These are phyloP conservation scores for Eimeria acervulina DNA, from an alignment of 169 alveolate species.

Conservation along the genomic window DNA sequence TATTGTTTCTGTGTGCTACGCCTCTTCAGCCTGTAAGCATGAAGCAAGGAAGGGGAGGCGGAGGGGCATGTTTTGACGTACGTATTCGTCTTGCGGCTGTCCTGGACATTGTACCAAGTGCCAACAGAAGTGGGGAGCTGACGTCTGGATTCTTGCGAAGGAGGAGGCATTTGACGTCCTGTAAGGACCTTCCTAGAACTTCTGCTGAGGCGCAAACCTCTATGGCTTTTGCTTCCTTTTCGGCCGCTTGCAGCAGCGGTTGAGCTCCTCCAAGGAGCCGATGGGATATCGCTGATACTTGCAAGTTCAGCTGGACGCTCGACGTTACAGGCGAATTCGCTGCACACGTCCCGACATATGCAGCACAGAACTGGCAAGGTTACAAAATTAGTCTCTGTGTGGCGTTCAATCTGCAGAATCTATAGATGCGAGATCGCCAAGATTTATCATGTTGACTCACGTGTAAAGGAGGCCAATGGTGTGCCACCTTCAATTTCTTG, in stretches of 20 bases:
- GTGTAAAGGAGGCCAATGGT: conserved; percentile 47
- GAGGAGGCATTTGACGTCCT: neutral
- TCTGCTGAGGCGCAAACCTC: conserved; percentile 72
- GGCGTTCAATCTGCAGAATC: neutral
- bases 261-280: conserved; percentile 31
- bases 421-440: neutral
- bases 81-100: neutral
- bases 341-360: neutral
- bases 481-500: conserved; percentile 54
- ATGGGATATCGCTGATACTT: conserved; percentile 19
- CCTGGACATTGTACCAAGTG: conserved; percentile 49
- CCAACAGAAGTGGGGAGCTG: conserved; percentile 51
- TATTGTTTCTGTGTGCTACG: neutral
- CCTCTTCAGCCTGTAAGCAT: neutral
- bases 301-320: conserved; percentile 68
- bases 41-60: neutral
- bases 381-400: neutral
- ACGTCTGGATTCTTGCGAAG: conserved; percentile 24
- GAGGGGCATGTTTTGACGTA: neutral
- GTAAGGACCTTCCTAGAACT: conserved; percentile 65
- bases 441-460: neutral
- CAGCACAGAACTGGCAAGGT: neutral
- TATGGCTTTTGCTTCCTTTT: conserved; percentile 23
- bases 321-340: conserved; percentile 41
- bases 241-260: conserved; percentile 39